phyloP scores from a whole-genome alignment of 805 yeast genomes.

The Spathaspora hagerdaliae region DNA sequence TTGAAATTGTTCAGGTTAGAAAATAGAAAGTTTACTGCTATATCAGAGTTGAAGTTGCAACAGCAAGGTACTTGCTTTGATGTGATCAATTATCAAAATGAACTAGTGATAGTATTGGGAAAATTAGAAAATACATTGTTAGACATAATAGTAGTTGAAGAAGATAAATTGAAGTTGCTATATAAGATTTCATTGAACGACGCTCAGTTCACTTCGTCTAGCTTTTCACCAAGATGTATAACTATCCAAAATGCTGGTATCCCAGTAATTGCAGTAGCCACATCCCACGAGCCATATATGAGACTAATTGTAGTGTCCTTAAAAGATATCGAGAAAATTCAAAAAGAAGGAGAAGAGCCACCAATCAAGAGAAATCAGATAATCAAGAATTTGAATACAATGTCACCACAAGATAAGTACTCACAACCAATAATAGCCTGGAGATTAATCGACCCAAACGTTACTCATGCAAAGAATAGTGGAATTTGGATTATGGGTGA shows the following conservation, averaged over 20 bases:
- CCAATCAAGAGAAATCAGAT: constrained; percentile 24
- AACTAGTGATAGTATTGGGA: constrained; percentile 49
- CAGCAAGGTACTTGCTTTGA: constrained; percentile 54
- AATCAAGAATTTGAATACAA: constrained; percentile 34
- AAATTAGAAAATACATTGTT: constrained; percentile 58
- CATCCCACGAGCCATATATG: constrained; percentile 78
- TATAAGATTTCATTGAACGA: constrained; percentile 61
- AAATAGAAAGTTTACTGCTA: constrained; percentile 8
- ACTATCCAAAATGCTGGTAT: constrained; percentile 14
- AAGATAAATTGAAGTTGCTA: constrained; percentile 14
- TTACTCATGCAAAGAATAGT: constrained; percentile 18
- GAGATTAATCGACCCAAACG: constrained; percentile 18
- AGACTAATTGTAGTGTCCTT: constrained; percentile 53
- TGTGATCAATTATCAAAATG: constrained; percentile 17
- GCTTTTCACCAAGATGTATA: constrained; percentile 56
- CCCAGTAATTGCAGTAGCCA: constrained; percentile 54
- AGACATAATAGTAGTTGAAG: constrained; percentile 33
- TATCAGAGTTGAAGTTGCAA: constrained; percentile 30
- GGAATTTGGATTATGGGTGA: constrained; percentile 72
- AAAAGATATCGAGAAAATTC: constrained; percentile 19
- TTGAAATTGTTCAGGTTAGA: constrained; percentile 34
- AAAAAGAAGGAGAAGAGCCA: constrained; percentile 8
- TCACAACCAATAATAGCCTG: constrained; percentile 48
- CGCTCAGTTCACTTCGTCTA: constrained; percentile 63
- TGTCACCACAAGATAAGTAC: constrained; percentile 67